These are phyloP conservation scores for Gentiana macrophylla DNA, from an alignment of 257 asterid genomes.

Conservation along the genomic window DNA sequence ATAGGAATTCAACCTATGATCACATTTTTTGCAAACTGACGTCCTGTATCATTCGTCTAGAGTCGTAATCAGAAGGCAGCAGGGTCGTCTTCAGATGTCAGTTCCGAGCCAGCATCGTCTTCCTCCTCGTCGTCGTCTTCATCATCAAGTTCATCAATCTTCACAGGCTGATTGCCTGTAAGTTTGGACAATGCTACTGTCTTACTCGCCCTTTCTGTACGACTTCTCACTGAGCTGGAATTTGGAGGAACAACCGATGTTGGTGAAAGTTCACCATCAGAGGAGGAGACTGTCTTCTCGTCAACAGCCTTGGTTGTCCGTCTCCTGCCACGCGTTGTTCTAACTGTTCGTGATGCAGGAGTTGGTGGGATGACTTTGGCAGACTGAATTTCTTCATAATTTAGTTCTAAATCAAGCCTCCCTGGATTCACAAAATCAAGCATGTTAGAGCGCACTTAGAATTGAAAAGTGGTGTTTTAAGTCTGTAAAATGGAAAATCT, in stretches of 20 bases:
- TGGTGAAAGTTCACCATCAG: slow-evolving; percentile 56
- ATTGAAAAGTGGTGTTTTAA: no score
- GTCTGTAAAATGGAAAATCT: no score
- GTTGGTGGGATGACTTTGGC: slow-evolving; percentile 46
- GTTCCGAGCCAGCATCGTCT: slow-evolving; percentile 43
- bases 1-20: no score
- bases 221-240: slow-evolving; percentile 31
- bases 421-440: slow-evolving; percentile 22
- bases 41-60: no score
- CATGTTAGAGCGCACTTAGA: background rate
- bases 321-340: slow-evolving; percentile 41
- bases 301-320: slow-evolving; percentile 34
- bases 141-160: slow-evolving; percentile 46
- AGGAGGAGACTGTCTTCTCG: slow-evolving; percentile 23
- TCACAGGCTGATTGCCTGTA: slow-evolving; percentile 27
- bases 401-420: slow-evolving; percentile 40
- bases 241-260: slow-evolving; percentile 47
- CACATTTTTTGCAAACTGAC: no score
- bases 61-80: slow-evolving; percentile 19
- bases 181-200: slow-evolving; percentile 74
- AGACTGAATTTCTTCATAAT: slow-evolving; percentile 32
- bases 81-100: slow-evolving; percentile 50
- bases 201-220: slow-evolving; percentile 90
- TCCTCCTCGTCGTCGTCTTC: slow-evolving; percentile 21
- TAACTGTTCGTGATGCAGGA: slow-evolving; percentile 52